Percentiles rank a stretch among this genome's conserved stretches.
Evolutionary conservation across 2,329 filamentous ascomycete species (phyloP).

Genomic region (Cladosporium cucumerinum): DNA sequence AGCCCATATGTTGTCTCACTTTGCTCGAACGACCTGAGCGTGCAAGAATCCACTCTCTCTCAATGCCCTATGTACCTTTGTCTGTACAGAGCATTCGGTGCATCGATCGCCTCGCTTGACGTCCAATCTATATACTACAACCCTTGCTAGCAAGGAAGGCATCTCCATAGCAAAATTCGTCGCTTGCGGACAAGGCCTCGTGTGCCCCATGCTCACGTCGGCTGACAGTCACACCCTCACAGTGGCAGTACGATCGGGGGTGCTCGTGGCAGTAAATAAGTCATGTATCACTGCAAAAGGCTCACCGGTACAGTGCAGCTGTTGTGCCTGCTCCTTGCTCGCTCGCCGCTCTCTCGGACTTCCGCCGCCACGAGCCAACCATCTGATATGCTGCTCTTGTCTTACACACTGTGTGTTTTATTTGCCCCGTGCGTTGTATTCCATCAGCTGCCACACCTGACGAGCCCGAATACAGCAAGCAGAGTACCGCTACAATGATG

Average conservation of each 20-base stretch:
- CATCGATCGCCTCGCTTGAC: neutral
- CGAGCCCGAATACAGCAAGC: neutral
- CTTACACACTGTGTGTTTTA: conserved; percentile 10
- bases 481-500: neutral
- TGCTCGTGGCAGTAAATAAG: neutral
- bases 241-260: neutral
- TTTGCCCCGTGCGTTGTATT: neutral
- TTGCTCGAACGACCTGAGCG: too few relatives aligned
- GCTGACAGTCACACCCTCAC: neutral
- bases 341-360: neutral
- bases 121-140: neutral
- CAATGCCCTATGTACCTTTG: neutral
- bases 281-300: conserved; percentile 7
- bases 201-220: neutral
- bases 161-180: neutral
- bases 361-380: neutral
- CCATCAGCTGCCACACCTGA: neutral
- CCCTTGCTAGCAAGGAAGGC: neutral
- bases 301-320: neutral
- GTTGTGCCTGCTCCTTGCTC: neutral
- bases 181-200: neutral
- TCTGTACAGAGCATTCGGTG: neutral
- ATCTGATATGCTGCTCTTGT: neutral
- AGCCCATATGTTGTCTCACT: conserved; percentile 1
- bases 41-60: neutral